Conservation (phyloP, 495 filamentous ascomycete species). For the Hamigera avellanea region DNA sequence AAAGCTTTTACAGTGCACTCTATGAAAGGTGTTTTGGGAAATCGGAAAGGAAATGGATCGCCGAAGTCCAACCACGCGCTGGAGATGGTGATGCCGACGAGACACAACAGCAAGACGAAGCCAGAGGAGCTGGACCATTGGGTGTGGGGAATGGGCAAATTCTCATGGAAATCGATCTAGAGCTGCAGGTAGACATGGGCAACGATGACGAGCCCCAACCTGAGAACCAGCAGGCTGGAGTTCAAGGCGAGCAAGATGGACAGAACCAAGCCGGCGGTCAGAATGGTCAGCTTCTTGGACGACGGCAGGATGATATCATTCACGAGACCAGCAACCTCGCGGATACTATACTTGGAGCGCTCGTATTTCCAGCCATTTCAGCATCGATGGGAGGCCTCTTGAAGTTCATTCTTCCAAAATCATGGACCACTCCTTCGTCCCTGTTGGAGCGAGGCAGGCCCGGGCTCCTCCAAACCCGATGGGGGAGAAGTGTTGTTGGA, state of each 20-base stretch:
- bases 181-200: conserved; percentile 30
- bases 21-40: conserved; percentile 52
- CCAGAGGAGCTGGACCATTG: conserved; percentile 26
- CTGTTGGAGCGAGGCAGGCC: conserved; percentile 25
- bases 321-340: conserved; percentile 40
- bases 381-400: conserved; percentile 58
- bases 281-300: conserved; percentile 20
- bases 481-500: conserved; percentile 70
- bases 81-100: conserved; percentile 38
- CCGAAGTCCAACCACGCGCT: conserved; percentile 51
- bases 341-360: conserved; percentile 47
- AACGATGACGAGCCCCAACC: conserved; percentile 18
- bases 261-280: conserved; percentile 14
- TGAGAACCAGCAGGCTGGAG: conserved; percentile 7
- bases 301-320: conserved; percentile 33
- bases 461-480: conserved; percentile 60
- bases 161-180: conserved; percentile 35
- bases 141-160: conserved; percentile 28
- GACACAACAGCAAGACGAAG: conserved; percentile 33
- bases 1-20: conserved; percentile 52
- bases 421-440: conserved; percentile 45
- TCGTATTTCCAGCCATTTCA: conserved; percentile 51
- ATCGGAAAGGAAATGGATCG: conserved; percentile 53
- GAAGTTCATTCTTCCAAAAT: conserved; percentile 45
- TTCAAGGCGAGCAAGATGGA: conserved; percentile 14